Conservation (phyloP, 2,329 filamentous ascomycete species). For the Pseudocercospora vitis region DNA sequence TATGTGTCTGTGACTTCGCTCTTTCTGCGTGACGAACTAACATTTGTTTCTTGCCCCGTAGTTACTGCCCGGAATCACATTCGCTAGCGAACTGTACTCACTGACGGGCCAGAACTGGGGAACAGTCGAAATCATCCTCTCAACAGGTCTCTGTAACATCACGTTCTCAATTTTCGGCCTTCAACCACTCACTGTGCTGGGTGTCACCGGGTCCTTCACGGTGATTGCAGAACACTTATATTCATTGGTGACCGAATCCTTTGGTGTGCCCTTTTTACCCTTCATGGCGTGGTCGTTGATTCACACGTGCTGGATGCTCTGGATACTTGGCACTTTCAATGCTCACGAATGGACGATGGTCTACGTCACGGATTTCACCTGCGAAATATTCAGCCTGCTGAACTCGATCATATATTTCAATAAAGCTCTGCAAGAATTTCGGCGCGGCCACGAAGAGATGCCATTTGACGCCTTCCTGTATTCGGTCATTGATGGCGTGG, state of each 20-base stretch:
- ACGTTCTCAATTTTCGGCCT: constrained; percentile 62
- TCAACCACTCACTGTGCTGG: constrained; percentile 65
- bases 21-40: too few species aligned
- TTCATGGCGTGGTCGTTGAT: constrained; percentile 69
- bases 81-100: constrained; percentile 64
- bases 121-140: constrained; percentile 66
- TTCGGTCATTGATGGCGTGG: constrained; percentile 62
- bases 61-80: constrained; percentile 65
- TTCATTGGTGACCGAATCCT: constrained; percentile 55
- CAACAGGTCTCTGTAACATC: constrained; percentile 63
- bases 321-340: constrained; percentile 64
- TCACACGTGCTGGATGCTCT: constrained; percentile 66
- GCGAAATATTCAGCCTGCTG: constrained; percentile 65
- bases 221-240: constrained; percentile 67
- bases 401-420: constrained; percentile 70
- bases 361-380: constrained; percentile 67
- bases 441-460: constrained; percentile 57
- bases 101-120: constrained; percentile 64
- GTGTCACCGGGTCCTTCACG: constrained; percentile 67
- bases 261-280: constrained; percentile 62
- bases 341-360: constrained; percentile 70
- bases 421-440: constrained; percentile 64
- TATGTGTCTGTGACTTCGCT: background rate
- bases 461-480: constrained; percentile 65
- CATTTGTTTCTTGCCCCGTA: background rate